phyloP scores from a whole-genome alignment of 2,329 filamentous ascomycete genomes.

The Tolypocladium endophyticum region DNA sequence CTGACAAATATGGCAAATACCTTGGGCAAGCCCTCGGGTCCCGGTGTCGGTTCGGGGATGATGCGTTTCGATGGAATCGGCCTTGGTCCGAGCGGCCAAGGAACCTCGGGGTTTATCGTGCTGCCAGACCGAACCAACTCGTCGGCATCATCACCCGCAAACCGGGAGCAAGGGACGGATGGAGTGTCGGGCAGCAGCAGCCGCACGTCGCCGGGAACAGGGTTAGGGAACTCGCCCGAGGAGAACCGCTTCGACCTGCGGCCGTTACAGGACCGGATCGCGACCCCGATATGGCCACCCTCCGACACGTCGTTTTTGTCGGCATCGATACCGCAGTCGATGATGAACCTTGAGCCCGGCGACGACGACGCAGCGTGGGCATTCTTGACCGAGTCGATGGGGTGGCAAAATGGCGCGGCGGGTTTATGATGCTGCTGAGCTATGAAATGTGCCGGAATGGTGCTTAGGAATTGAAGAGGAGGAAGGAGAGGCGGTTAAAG shows the following conservation, averaged over 20 bases:
- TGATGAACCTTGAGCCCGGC: conserved; percentile 7
- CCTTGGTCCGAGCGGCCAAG: neutral
- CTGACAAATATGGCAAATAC: neutral
- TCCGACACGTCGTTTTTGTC: conserved; percentile 19
- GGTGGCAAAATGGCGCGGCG: conserved; percentile 10
- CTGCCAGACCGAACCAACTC: conserved; percentile 22
- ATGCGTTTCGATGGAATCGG: neutral
- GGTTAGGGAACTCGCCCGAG: conserved; percentile 24
- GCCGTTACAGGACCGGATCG: conserved; percentile 19
- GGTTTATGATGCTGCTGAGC: neutral
- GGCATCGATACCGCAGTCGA: conserved; percentile 15
- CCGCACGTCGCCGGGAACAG: conserved; percentile 18
- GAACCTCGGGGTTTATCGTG: conserved; percentile 2
- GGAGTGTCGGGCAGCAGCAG: conserved; percentile 17
- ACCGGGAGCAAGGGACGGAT: conserved; percentile 10
- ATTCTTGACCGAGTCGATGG: conserved; percentile 15
- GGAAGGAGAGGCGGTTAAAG: neutral
- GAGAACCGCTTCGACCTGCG: conserved; percentile 24
- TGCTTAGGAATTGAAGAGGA: neutral
- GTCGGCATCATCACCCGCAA: conserved; percentile 19
- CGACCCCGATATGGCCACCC: conserved; percentile 18
- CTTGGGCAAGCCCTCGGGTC: neutral
- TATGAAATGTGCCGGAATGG: neutral
- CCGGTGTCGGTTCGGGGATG: neutral
- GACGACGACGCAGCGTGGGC: conserved; percentile 17